Evolutionary conservation across 768 basidiomycete genomes (phyloP).

Genomic region (Phaeolepiota aurea): DNA sequence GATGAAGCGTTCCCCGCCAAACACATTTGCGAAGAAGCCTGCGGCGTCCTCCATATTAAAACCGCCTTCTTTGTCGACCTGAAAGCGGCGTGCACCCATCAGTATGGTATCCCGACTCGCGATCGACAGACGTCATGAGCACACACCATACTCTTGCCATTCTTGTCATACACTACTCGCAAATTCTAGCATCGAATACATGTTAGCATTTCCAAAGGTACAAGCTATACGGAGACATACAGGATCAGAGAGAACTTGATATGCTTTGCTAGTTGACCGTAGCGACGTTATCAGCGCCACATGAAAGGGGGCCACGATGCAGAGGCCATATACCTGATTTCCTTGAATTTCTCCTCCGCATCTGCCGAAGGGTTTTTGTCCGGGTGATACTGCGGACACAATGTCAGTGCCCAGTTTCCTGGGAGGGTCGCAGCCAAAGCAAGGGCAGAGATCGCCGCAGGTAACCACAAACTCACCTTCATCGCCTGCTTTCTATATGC

Average conservation of each 20-base stretch:
- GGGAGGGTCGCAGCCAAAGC: neutral
- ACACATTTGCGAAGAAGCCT: conserved; percentile 91
- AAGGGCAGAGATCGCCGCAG: neutral
- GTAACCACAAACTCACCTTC: conserved; percentile 66
- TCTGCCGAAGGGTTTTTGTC: conserved; percentile 93
- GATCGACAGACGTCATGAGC: neutral
- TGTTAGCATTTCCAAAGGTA: neutral
- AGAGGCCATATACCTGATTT: conserved; percentile 59
- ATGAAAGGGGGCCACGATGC: neutral
- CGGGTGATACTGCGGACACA: conserved; percentile 66
- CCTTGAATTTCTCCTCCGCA: conserved; percentile 95
- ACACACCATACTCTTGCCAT: conserved; percentile 82
- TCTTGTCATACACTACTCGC: conserved; percentile 88
- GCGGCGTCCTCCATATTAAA: conserved; percentile 84
- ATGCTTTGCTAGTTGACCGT: conserved; percentile 66
- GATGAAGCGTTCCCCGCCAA: conserved; percentile 87
- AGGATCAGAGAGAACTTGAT: conserved; percentile 83
- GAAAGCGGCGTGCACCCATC: conserved; percentile 1
- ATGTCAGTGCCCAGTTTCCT: neutral
- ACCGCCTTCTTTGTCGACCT: conserved; percentile 75
- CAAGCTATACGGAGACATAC: conserved; percentile 31
- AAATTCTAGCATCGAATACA: conserved; percentile 44
- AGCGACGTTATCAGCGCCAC: too few relatives aligned
- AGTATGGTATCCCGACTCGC: too few relatives aligned
- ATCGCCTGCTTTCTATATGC: conserved; percentile 93